Evolutionary conservation across 1,284 basidiomycete species (phyloP).

Genomic region (Sphaerobolus stellatus): DNA sequence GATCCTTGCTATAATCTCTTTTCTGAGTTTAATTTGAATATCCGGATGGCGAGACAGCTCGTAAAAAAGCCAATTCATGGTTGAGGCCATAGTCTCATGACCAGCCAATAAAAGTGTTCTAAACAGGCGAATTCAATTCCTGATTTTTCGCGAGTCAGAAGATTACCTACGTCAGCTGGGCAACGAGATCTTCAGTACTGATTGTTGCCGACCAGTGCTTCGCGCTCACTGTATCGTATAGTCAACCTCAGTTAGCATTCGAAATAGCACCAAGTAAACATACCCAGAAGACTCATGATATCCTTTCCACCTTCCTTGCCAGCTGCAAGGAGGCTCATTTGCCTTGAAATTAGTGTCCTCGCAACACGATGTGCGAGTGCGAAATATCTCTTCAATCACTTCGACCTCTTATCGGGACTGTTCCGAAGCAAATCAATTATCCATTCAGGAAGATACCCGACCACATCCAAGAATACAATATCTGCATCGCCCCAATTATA

Average conservation of each 20-base stretch:
- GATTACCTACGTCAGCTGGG: too few species aligned
- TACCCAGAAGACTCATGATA: conserved; percentile 45
- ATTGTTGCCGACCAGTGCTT: too few species aligned
- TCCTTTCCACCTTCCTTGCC: conserved; percentile 34
- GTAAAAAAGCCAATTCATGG: conserved; percentile 39
- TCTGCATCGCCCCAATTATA: not conserved
- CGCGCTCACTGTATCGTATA: too few species aligned
- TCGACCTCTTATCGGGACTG: not conserved
- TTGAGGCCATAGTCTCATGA: conserved; percentile 40
- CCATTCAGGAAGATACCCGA: not conserved
- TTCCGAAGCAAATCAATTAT: not conserved
- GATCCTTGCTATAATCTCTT: conserved; percentile 28
- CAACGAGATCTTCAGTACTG: too few species aligned
- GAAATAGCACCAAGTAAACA: too few species aligned
- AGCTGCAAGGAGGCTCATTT: too few species aligned
- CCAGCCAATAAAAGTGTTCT: conserved; percentile 26
- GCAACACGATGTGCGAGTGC: not conserved
- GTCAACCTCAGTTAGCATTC: too few species aligned
- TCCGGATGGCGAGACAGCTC: conserved; percentile 34
- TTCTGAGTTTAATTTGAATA: conserved; percentile 29
- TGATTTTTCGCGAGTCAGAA: too few species aligned
- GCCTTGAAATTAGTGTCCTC: too few species aligned
- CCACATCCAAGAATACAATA: not conserved
- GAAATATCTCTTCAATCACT: not conserved
- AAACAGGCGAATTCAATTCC: too few species aligned